Evolutionary conservation across 164 flowering plant genomes (phyloP), one percentile per base, ranked within the genome.

Genomic region (Liriodendron chinense): DNA sequence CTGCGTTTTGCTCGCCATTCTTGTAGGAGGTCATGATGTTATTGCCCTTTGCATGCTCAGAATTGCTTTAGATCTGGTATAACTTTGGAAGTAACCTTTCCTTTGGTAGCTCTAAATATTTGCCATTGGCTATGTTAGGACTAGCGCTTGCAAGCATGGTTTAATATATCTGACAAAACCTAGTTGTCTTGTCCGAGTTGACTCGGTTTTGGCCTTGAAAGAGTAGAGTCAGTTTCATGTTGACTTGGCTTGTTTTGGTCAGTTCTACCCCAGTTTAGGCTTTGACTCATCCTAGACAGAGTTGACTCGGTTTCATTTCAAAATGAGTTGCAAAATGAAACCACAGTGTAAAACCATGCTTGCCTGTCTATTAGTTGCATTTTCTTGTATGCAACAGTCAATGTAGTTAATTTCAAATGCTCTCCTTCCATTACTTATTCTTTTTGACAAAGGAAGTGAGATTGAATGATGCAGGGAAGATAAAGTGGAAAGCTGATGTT

Each of bases 401-500:
- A 59, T 7, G 26, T 24, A 18, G 48, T 3, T 22, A 50, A 69
- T 14, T 16, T 47, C n/a, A 7, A 21, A 16, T 53, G 10, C 59
- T 68, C 7, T 63, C 24, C n/a, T 63, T 43, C 34, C 26, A 24
- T 49, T 43, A 2, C 64, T 22, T 25, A 48, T 22, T 25, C 23
- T 3, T 22, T 14, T 20, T 26, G 71, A 16, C n/a, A 49, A 21
- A 53, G 56, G 62, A 50, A 70, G 28, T 16, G 23, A 72, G 26
- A 61, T 26, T 69, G 71, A 74, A 24, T 47, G 70, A 34, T 59
- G 22, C 72, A 66, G 24, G 74, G 65, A 9, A 13, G 56, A 74
- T 71, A 23, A 76, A 72, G 68, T 77, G 81, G 71, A 70, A 20
- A 56, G 69, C 65, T 80, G 43, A 34, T 16, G 9, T 53, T 53